phyloP scores from a whole-genome alignment of 306 rosid genomes.

The Myrica gale region DNA sequence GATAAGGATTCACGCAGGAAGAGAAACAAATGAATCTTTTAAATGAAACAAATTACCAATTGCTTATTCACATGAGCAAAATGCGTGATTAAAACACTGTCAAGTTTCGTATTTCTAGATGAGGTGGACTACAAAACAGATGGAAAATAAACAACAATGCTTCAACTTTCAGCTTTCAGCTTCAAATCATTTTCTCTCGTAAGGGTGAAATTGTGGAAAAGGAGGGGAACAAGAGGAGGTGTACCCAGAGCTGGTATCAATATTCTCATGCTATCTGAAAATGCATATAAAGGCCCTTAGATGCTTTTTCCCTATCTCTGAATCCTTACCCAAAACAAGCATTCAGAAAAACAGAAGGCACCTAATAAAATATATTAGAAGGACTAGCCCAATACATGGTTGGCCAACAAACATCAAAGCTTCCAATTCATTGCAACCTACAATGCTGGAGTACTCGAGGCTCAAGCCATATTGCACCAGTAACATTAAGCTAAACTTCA shows the following conservation, averaged over 20 bases:
- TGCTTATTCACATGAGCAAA: neutral
- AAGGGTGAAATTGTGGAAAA: neutral
- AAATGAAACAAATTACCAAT: neutral
- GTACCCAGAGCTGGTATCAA: slow-evolving; percentile 11
- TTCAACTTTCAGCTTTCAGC: slow-evolving; percentile 23
- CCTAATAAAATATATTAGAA: slow-evolving; percentile 22
- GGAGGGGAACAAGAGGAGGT: neutral
- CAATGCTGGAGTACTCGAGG: slow-evolving; percentile 16
- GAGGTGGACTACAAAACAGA: slow-evolving; percentile 24
- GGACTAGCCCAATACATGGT: slow-evolving; percentile 40
- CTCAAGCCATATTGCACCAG: slow-evolving; percentile 11
- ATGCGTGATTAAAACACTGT: neutral
- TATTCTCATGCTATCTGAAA: slow-evolving; percentile 15
- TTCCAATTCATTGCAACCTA: slow-evolving; percentile 32
- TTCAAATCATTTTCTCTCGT: slow-evolving; percentile 20
- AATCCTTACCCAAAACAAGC: too few species aligned
- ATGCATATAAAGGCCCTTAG: neutral
- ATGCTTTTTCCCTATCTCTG: too few species aligned
- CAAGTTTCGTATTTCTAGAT: neutral
- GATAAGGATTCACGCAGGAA: neutral
- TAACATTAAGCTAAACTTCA: neutral
- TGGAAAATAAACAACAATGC: slow-evolving; percentile 15
- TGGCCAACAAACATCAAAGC: slow-evolving; percentile 56
- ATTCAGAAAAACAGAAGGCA: neutral
- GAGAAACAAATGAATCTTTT: neutral